phyloP scores from a whole-genome alignment of 2,329 filamentous ascomycete species.

The Verticillium longisporum region DNA sequence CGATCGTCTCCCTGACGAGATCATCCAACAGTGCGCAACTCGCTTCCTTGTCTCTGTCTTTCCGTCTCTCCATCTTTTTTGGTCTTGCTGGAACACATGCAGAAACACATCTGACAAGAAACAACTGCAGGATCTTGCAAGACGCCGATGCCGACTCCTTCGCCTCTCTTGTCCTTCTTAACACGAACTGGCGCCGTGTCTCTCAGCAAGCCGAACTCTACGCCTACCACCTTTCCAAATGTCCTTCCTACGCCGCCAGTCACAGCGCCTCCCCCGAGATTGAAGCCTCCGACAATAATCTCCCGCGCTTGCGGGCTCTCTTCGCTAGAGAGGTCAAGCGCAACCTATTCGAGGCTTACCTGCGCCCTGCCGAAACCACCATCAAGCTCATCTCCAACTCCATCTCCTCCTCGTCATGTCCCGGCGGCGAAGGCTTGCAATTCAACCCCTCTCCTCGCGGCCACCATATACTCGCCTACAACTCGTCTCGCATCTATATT shows the following conservation, averaged over 20 bases:
- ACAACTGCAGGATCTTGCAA: conserved; percentile 48
- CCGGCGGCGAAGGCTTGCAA: conserved; percentile 78
- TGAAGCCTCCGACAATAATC: conserved; percentile 31
- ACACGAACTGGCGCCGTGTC: conserved; percentile 57
- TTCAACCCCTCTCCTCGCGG: conserved; percentile 74
- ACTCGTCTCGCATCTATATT: conserved; percentile 78
- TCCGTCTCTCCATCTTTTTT: conserved; percentile 7
- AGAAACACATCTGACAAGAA: not conserved
- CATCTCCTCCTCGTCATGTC: conserved; percentile 76
- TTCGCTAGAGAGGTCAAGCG: conserved; percentile 68
- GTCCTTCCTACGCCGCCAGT: conserved; percentile 50
- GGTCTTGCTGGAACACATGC: not conserved
- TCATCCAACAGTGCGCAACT: conserved; percentile 55
- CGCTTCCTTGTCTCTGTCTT: conserved; percentile 3
- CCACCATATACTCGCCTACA: conserved; percentile 70
- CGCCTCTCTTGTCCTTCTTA: conserved; percentile 59
- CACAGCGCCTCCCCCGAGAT: conserved; percentile 23
- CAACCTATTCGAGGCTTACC: conserved; percentile 70
- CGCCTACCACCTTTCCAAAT: conserved; percentile 53
- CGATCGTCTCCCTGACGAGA: conserved; percentile 57
- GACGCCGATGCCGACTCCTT: conserved; percentile 56
- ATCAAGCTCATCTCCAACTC: conserved; percentile 79
- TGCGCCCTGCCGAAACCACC: conserved; percentile 62
- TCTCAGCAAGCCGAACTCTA: conserved; percentile 60
- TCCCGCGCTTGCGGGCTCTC: conserved; percentile 54